A percentile compares a stretch with the other conserved stretches of the same genome.
These are phyloP conservation scores for Aspergillus mulundensis DNA, from an alignment of 495 filamentous ascomycete genomes.

Conservation along the genomic window DNA sequence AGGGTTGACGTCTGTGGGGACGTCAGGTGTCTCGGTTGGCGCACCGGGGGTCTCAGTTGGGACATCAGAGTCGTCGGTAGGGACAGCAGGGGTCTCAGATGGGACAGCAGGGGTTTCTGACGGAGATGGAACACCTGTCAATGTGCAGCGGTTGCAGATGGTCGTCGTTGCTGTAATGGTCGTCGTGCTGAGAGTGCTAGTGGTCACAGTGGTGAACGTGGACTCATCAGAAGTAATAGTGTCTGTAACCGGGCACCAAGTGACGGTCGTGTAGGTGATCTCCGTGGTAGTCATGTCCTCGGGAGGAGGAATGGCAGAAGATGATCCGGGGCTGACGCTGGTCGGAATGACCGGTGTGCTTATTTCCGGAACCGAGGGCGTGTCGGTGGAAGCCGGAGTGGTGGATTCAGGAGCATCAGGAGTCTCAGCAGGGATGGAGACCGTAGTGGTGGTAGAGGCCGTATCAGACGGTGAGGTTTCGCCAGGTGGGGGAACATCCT, in stretches of 20 bases:
- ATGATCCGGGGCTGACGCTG: constrained; percentile 4
- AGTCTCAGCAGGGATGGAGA: constrained; percentile 15
- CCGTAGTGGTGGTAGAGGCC: constrained; percentile 9
- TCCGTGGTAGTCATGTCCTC: constrained; percentile 16
- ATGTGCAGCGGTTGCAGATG: constrained; percentile 21
- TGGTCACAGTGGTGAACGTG: constrained; percentile 27
- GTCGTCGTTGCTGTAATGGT: constrained; percentile 29
- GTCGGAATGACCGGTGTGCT: constrained; percentile 1
- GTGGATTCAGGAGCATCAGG: constrained; percentile 27
- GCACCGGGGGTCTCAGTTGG: not conserved
- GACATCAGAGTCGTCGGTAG: constrained; percentile 5
- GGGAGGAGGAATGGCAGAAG: constrained; percentile 3
- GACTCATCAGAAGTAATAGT: constrained; percentile 28
- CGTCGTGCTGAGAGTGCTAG: constrained; percentile 30
- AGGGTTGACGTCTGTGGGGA: constrained; percentile 23
- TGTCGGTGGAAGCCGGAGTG: too few species aligned
- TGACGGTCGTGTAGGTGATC: constrained; percentile 28
- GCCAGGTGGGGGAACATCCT: constrained; percentile 1
- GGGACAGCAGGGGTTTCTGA: constrained; percentile 5
- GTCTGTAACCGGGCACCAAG: constrained; percentile 28
- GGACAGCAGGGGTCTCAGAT: constrained; percentile 1
- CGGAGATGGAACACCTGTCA: not conserved
- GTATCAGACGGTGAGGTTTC: constrained; percentile 1
- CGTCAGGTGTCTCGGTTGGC: not conserved
- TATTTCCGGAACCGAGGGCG: not conserved